phyloP scores from a whole-genome alignment of 2,329 filamentous ascomycete genomes.

The Penicillium psychrosexuale region DNA sequence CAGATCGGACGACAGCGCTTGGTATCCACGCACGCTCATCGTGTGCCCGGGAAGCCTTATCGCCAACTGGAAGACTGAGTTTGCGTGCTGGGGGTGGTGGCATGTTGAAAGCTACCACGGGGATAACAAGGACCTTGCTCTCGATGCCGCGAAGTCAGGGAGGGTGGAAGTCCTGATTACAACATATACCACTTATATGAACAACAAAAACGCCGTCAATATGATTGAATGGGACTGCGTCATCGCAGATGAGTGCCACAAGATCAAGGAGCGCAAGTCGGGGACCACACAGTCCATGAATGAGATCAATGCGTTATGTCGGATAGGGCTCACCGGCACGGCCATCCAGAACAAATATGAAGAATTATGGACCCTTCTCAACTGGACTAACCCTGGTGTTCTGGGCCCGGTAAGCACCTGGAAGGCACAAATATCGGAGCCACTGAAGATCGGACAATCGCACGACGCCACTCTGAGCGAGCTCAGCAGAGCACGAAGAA shows the following conservation, averaged over 20 bases:
- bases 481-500: constrained; percentile 74
- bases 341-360: constrained; percentile 98
- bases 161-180: constrained; percentile 88
- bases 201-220: constrained; percentile 75
- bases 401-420: constrained; percentile 69
- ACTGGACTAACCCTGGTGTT: constrained; percentile 88
- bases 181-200: constrained; percentile 83
- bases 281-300: constrained; percentile 84
- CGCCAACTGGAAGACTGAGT: constrained; percentile 84
- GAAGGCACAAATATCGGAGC: constrained; percentile 72
- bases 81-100: constrained; percentile 95
- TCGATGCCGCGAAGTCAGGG: constrained; percentile 70
- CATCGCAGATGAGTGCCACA: constrained; percentile 90
- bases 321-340: constrained; percentile 90
- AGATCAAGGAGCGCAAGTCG: constrained; percentile 74
- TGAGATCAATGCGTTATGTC: constrained; percentile 82
- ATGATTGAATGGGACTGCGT: constrained; percentile 89
- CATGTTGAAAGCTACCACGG: constrained; percentile 80
- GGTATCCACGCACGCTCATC: constrained; percentile 83
- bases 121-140: constrained; percentile 63
- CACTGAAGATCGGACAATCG: constrained; percentile 82
- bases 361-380: constrained; percentile 91
- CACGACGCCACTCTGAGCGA: constrained; percentile 85
- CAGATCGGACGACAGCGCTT: constrained; percentile 54
- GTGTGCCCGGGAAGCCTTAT: constrained; percentile 87